Evolutionary conservation across 257 asterid genomes (phyloP), one percentile per base, ranked within the genome.

Genomic region (Penstemon newberryi): DNA sequence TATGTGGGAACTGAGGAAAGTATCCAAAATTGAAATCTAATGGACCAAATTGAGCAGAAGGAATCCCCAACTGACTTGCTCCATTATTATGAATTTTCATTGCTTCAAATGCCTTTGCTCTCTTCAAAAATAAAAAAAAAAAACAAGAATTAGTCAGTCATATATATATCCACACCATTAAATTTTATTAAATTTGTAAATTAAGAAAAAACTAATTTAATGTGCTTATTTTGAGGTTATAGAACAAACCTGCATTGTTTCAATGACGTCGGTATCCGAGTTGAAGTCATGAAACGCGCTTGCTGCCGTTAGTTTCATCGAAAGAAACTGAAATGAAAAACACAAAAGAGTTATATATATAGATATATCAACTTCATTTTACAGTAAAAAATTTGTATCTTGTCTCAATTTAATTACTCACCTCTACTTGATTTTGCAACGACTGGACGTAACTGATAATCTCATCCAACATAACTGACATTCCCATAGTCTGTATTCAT

Each of bases 401-500:
- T 2, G 33, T 25, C 33, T 18, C 50, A 10, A 53, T 7, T 37
- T 4, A 2, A 41, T 39, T 49, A 54, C 81, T 73, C 42, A 92
- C 98, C 91, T 92, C 98, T 5, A 92, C 96, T 79, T 92, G 98
- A 72, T 79, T 92, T 76, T 92, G 98, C 78, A 92, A 85, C 6
- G 96, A 92, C 41, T 86, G 96, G 38, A 92, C 96, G 62, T 92
- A 92, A 67, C 83, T 92, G 75, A 89, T 92, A 18, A 87, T 92
- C 79, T 92, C 95, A 73, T 92, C 98, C 84, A 92, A 78, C 98
- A 92, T 92, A 5, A 86, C 87, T 12, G 98, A 92, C 98, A 92
- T 92, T 38, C 98, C 98, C 98, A 89, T 89, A 4, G 90, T 83
- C 98, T 92, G 96, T 71, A 25, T 60, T 60, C 73, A 82, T 75